Base-by-base conservation (phyloP, 2,329 filamentous ascomycete genomes). In the Aureobasidium vineae region DNA sequence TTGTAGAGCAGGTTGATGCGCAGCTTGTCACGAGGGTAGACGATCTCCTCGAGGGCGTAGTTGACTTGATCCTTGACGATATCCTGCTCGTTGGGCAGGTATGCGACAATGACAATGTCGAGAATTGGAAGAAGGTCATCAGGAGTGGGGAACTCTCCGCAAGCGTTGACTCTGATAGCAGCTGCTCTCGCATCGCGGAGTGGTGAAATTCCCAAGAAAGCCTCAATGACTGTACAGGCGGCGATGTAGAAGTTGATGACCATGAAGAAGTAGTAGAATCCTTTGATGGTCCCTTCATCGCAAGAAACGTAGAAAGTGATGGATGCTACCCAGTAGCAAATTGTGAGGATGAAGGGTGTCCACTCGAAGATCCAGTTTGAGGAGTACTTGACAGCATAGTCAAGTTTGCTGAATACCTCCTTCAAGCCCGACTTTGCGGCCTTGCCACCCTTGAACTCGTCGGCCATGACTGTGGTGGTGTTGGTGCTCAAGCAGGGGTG, bases 1-100 rank as follows among this genome's bases (percentile, higher is more conserved):
- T 83, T 83, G 75, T 82, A 83, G 16, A 82, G 72, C 65, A 83
- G 72, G 66, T 80, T 82, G 72, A 82, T 79, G 7, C 80, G 72
- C 26, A 82, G 77, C 68, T 78, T 80, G 57, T 82, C 77, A 54
- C 72, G 72, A 1, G 81, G 80, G 60, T 83, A 83, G 11, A 78
- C 73, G 28, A 83, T 76, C 67, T 82, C 78, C 66, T 82, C 77
- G 43, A 82, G 72, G 2, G 79, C 79, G 68, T 82, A 82, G 43
- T 79, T 72, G 19, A 80, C 76, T 11, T 80, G 79, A 57, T 81
- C 80, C 71, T 81, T 75, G 69, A 83, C 81, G 64, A 83, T 83
- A 59, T 82, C 79, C 70, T 81, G 75, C 70, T 83, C 81, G 68
- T 83, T 83, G 10, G 81, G 81, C 23, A 83, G 73, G 68, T 83